Evolutionary conservation across 768 basidiomycete genomes (phyloP).

Genomic region (Suillus subaureus): DNA sequence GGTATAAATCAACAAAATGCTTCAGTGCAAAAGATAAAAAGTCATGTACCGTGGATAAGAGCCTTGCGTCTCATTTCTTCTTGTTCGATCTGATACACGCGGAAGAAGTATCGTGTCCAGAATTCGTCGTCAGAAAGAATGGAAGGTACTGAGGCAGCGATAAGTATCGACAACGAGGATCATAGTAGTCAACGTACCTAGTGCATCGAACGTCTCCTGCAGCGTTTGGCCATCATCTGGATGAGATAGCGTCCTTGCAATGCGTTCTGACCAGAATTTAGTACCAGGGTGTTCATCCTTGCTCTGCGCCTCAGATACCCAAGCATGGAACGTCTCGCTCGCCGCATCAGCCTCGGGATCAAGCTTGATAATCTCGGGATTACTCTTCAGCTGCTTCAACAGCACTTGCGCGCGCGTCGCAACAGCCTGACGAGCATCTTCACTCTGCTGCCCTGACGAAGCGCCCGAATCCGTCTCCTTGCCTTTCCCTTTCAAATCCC

Average conservation of each 20-base stretch:
- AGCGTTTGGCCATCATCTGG: conserved; percentile 54
- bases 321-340: conserved; percentile 56
- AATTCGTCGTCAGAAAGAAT: conserved; percentile 65
- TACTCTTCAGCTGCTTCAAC: conserved; percentile 69
- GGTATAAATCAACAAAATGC: conserved; percentile 10
- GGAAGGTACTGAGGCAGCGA: conserved; percentile 60
- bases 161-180: neutral
- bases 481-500: conserved; percentile 38
- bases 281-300: conserved; percentile 52
- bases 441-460: conserved; percentile 32
- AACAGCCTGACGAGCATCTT: conserved; percentile 53
- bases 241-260: conserved; percentile 51
- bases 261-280: conserved; percentile 56
- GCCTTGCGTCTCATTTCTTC: conserved; percentile 81
- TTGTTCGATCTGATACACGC: conserved; percentile 75
- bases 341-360: conserved; percentile 72
- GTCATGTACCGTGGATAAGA: conserved; percentile 63
- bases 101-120: conserved; percentile 92
- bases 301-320: conserved; percentile 60
- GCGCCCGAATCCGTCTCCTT: conserved; percentile 31
- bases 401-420: conserved; percentile 79
- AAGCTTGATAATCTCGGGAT: conserved; percentile 72
- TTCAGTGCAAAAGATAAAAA: neutral
- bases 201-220: conserved; percentile 49
- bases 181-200: conserved; percentile 51